Evolutionary conservation across 305 asterid genomes (phyloP), one percentile per base, ranked within the genome.

Genomic region (Ilex paraguariensis): DNA sequence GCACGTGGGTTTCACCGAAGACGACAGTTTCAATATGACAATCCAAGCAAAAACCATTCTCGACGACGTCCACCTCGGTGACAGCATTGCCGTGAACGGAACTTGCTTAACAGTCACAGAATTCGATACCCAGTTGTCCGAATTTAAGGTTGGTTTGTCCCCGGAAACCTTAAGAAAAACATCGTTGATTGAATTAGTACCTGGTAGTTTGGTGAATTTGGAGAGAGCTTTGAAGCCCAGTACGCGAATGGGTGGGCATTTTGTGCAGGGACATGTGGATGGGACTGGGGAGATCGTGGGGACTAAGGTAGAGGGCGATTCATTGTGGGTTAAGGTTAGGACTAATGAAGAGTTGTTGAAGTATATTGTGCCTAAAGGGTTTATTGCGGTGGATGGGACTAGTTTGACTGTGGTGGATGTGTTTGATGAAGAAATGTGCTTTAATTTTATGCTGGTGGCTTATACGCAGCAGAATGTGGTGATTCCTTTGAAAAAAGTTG

Each of bases 201-300:
- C 53, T 10, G 97, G 98, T 6, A 85, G 90, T 45, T 28, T 62
- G 68, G 96, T 89, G 5, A 92, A 92, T 73, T 67, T 92, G 71
- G 98, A 92, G 77, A 82, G 97, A 85, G 98, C 96, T 0, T n/a
- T 89, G 74, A 79, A 73, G 50, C 96, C 97, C 63, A 85, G 65
- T 50, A 82, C 91, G 33, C 81, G 97, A 70, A 89, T 92, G 98
- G 97, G 97, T 45, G 98, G 98, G 5, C 96, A 92, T 68, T 89
- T 87, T 55, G 95, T 89, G 73, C 98, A 92, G 83, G 98, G 97
- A 3, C 98, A 91, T 60, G 93, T 87, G 13, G 98, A 91, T 59
- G 95, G 88, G 45, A 88, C 95, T 0, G 97, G 97, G 9, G 79
- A 76, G 59, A 91, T 91, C 13, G 86, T 82, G 36, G 86, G 75